Conservation (phyloP, 108 stramenopile genomes). For the Pseudonitzschia multistriata region DNA sequence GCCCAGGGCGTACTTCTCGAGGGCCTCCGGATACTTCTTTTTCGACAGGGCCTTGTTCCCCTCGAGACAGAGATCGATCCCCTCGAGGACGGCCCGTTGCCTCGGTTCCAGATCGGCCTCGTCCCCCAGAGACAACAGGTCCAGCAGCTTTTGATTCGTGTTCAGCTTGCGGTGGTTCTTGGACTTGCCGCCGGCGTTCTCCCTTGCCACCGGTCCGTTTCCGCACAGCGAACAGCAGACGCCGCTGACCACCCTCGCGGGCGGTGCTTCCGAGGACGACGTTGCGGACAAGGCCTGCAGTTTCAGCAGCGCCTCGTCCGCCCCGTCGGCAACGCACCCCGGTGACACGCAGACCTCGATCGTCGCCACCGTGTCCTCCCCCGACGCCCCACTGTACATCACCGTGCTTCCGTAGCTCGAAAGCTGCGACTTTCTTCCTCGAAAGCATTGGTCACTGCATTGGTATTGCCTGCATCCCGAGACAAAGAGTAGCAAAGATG, state of each 20-base stretch:
- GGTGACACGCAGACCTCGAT: constrained; percentile 30
- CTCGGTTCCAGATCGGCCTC: constrained; percentile 8
- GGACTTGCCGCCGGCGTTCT: not conserved
- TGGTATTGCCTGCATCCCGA: not conserved
- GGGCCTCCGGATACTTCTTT: not conserved
- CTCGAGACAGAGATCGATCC: constrained; percentile 10
- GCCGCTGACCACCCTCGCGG: constrained; percentile 25
- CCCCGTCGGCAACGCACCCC: constrained; percentile 31
- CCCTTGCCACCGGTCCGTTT: constrained; percentile 47
- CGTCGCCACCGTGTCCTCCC: too few species aligned
- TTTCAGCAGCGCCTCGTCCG: constrained; percentile 3
- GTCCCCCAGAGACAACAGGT: not conserved
- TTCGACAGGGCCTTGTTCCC: not conserved
- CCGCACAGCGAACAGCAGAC: constrained; percentile 51
- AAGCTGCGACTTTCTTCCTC: not conserved
- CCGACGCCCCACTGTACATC: too few species aligned
- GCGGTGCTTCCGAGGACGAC: not conserved
- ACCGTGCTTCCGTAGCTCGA: not conserved
- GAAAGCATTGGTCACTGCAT: too few species aligned
- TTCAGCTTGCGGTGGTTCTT: constrained; percentile 1
- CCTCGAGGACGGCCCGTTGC: not conserved
- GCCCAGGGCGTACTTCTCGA: not conserved
- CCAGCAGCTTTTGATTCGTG: constrained; percentile 1
- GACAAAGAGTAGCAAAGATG: not conserved
- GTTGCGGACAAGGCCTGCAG: constrained; percentile 41